These are phyloP conservation scores for Clonostachys byssicola DNA, from an alignment of 2,329 filamentous ascomycete genomes.

Conservation along the genomic window DNA sequence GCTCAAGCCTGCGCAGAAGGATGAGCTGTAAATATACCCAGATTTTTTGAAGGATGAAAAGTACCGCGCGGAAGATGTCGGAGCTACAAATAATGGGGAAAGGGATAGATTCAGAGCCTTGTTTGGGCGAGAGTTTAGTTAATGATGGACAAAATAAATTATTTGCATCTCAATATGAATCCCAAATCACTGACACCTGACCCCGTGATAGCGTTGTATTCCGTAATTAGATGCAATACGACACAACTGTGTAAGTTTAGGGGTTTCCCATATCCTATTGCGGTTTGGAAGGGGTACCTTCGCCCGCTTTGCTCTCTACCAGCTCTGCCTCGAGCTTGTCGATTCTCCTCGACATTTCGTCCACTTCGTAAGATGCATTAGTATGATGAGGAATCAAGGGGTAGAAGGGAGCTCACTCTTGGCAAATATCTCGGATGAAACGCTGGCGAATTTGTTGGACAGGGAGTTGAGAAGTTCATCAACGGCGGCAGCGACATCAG, in stretches of 20 bases:
- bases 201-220: no score
- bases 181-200: no score
- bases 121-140: not conserved
- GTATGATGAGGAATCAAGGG: not conserved
- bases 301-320: slow-evolving; percentile 46
- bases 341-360: slow-evolving; percentile 84
- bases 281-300: slow-evolving; percentile 29
- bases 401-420: slow-evolving; percentile 60
- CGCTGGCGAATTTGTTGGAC: slow-evolving; percentile 77
- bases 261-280: not conserved
- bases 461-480: slow-evolving; percentile 84
- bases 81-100: not conserved
- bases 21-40: slow-evolving; percentile 57
- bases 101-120: no score
- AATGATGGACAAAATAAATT: not conserved
- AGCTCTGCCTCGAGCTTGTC: slow-evolving; percentile 79
- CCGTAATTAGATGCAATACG: no score
- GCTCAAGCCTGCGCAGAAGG: slow-evolving; percentile 55
- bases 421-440: slow-evolving; percentile 82
- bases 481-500: slow-evolving; percentile 72
- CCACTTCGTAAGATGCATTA: slow-evolving; percentile 58
- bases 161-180: no score
- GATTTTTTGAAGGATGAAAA: slow-evolving; percentile 13
- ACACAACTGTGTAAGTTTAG: no score
- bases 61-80: not conserved